Evolutionary conservation across 2,329 filamentous ascomycete species (phyloP), one percentile per base, ranked within the genome.

Genomic region (Scedosporium apiospermum): DNA sequence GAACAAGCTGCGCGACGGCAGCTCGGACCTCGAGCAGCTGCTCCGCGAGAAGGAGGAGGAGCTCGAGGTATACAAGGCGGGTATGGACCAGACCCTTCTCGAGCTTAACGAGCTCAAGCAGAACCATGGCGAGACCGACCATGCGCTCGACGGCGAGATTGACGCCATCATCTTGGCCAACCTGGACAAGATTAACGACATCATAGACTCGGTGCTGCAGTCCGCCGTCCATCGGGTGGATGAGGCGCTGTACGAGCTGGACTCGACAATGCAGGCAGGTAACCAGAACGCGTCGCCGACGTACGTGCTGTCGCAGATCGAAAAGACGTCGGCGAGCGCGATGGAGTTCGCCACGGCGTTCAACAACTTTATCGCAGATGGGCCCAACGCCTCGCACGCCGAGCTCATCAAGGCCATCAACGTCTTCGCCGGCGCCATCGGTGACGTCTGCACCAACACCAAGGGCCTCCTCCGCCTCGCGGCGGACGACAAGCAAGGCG

Each of bases 321-420:
- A 99, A 73, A 99, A 98, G 79, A 93, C 95, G 0, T 95, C 93
- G 6, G 87, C 92, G 9, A 96, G 88, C 67, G 91, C 95, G 12
- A 98, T 96, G 75, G 95, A 99, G 73, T 99, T 99, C 75, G 95
- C 93, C 1, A 98, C 93, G 0, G 88, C 95, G 0, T 99, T 98
- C 82, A 99, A 97, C 79, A 96, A 96, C 76, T 98, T 96, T 74
- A 96, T 99, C 69, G 95, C 93, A 6, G 95, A 99, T 71, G 95
- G 95, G 0, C 93, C 93, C 4, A 96, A 93, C 74, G 91, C 90
- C 72, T 88, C 87, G 9, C 91, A 97, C 70, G 85, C 89, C 1
- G 93, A 96, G 64, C 89, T 99, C 65, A 98, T 98, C 75, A 92
- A 92, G 72, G 91, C 91, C 0, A 90, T 96, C 69, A 95, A 91